Conservation (phyloP, 352 stramenopile genomes). For the Lagenidium giganteum region DNA sequence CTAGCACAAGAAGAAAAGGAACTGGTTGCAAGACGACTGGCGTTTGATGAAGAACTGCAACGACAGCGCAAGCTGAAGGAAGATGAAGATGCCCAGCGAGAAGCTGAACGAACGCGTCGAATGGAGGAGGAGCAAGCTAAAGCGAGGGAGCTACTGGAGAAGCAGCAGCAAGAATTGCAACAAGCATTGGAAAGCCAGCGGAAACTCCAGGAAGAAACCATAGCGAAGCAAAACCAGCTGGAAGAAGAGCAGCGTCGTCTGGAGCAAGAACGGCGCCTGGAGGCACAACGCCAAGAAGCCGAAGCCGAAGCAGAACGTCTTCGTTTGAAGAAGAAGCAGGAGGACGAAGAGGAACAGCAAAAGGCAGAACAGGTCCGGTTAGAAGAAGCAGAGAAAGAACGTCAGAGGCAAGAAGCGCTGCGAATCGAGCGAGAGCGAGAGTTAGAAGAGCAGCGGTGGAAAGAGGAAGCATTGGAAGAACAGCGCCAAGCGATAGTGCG, state of each 20-base stretch:
- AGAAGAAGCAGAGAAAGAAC: constrained; percentile 9
- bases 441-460: constrained; percentile 6
- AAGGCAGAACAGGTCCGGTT: constrained; percentile 2
- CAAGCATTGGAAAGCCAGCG: no score
- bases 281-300: constrained; percentile 20
- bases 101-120: no score
- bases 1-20: constrained; percentile 26
- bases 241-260: constrained; percentile 26
- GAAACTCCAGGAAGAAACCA: no score
- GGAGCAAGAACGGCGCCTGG: constrained; percentile 32
- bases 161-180: no score
- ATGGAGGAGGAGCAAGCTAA: no score
- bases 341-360: constrained; percentile 21
- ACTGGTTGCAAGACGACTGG: constrained; percentile 18
- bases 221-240: constrained; percentile 12
- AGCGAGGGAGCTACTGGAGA: no score
- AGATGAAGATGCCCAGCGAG: no score
- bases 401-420: neutral
- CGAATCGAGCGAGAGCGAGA: neutral
- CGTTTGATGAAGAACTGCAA: constrained; percentile 31
- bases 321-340: constrained; percentile 1
- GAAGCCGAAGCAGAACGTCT: constrained; percentile 9
- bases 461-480: no score
- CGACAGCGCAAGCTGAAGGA: constrained; percentile 18
- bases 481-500: no score